Evolutionary conservation across 192 early-diverging fungal genomes (phyloP), one percentile per base, ranked within the genome.

Genomic region (Dimargaris cristalligena): DNA sequence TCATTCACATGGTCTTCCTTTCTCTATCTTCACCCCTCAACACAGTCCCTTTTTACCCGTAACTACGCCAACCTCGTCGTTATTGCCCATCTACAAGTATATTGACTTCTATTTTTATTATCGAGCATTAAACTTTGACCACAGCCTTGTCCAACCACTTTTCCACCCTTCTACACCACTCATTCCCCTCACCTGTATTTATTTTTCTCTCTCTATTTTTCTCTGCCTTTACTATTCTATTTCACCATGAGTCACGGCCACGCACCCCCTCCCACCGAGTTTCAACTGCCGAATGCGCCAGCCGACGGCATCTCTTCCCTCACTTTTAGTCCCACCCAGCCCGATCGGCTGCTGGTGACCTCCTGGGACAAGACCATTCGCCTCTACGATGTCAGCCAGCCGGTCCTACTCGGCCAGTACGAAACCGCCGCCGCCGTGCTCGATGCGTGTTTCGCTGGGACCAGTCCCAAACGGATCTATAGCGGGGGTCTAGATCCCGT

Each of bases 291-390:
- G 60, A 80, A 88, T 59, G 82, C 91, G 18, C 94, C 94, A 31
- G 70, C 66, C 18, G 94, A 95, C 71, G 91, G 84, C 16, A 90
- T 97, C 60, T 86, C 89, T 3, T 63, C 69, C 11, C 63, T 97
- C 1, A 67, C 60, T 1, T 97, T 94, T 64, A 71, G 77, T 61
- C 80, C 82, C n/a, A 67, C 68, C 10, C 78, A 85, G 35, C 74
- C 80, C 23, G 65, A 65, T 23, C 66, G 80, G 16, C 74, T 99
- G 23, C 75, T 91, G 33, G 87, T 80, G 20, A 80, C 86, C 20
- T 90, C 87, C 41, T 99, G 95, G 95, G 93, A 99, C 66, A 81
- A 82, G 84, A 82, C 67, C 26, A 78, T 94, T 18, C 76, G 86
- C 0, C 71, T 96, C 2, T 94, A 98, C 62, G 86, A 98, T 63